These are phyloP conservation scores for Rhynchospora breviuscula DNA, from an alignment of 176 grass and related monocot species.

Conservation along the genomic window DNA sequence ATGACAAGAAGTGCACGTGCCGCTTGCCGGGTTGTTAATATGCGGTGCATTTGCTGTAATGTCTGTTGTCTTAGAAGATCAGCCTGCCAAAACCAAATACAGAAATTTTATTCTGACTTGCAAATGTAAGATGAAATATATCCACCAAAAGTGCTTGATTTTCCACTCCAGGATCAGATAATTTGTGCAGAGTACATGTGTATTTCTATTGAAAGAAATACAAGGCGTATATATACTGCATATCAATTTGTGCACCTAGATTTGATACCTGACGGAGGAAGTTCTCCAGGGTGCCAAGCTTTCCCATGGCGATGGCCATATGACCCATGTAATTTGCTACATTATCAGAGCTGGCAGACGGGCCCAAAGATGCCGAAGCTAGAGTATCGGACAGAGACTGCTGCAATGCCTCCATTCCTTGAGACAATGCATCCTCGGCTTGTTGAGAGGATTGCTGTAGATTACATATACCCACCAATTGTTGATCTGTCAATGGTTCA, in stretches of 20 bases:
- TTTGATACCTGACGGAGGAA: slow-evolving; percentile 69
- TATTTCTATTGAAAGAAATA: too few relatives aligned
- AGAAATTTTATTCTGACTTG: background rate
- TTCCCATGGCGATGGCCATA: slow-evolving; percentile 90
- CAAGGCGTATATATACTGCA: background rate
- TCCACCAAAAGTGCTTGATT: background rate
- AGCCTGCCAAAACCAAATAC: slow-evolving; percentile 28
- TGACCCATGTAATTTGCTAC: slow-evolving; percentile 91
- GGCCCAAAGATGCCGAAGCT: slow-evolving; percentile 24
- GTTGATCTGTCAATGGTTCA: slow-evolving; percentile 67
- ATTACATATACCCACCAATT: slow-evolving; percentile 81
- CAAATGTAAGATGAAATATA: background rate
- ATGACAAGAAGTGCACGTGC: slow-evolving; percentile 75
- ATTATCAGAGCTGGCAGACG: slow-evolving; percentile 20
- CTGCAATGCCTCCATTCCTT: slow-evolving; percentile 93
- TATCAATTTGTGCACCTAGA: background rate
- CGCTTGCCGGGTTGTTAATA: slow-evolving; percentile 67
- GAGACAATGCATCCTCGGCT: slow-evolving; percentile 89
- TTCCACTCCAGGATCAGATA: too few relatives aligned
- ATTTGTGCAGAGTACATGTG: too few relatives aligned
- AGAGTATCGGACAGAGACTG: slow-evolving; percentile 62
- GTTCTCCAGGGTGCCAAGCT: slow-evolving; percentile 73
- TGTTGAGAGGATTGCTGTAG: slow-evolving; percentile 82
- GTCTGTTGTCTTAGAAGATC: slow-evolving; percentile 93
- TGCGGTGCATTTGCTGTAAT: slow-evolving; percentile 80